Conservation (phyloP, 306 rosid species). For the Aeschynomene evenia region DNA sequence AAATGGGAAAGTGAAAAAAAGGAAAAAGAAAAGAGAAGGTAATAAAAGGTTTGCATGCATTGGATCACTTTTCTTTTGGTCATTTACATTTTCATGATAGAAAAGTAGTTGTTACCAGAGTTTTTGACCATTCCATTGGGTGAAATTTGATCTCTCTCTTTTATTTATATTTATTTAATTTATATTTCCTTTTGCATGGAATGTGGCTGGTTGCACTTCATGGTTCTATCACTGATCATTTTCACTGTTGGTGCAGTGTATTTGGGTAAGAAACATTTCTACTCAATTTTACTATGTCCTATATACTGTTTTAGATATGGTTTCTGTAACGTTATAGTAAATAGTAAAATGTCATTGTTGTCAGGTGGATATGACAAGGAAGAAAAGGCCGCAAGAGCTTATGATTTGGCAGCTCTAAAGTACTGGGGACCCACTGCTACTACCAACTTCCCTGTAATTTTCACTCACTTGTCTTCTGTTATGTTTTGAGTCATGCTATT, state of each 20-base stretch:
- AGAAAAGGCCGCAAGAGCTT: slow-evolving; percentile 89
- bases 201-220: slow-evolving; percentile 39
- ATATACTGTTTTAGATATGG: background rate
- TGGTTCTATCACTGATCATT: slow-evolving; percentile 34
- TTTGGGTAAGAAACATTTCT: slow-evolving; percentile 61
- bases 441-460: slow-evolving; percentile 85
- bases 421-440: slow-evolving; percentile 92
- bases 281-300: background rate
- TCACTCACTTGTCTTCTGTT: background rate
- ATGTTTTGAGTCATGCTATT: too few species aligned
- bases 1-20: background rate
- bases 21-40: background rate
- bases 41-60: slow-evolving; percentile 26
- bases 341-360: background rate
- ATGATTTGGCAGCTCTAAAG: slow-evolving; percentile 90
- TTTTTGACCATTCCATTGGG: slow-evolving; percentile 36
- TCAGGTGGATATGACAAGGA: slow-evolving; percentile 96
- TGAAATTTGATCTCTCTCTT: slow-evolving; percentile 38
- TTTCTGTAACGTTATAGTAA: background rate
- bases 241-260: slow-evolving; percentile 60
- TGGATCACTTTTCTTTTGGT: slow-evolving; percentile 31
- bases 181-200: slow-evolving; percentile 41
- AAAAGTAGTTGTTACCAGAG: slow-evolving; percentile 24
- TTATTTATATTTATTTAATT: background rate
- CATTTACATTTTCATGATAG: background rate